Percentiles rank a stretch among this genome's conserved stretches.
Evolutionary conservation across 148 eudicot genomes (phyloP).

Genomic region (Camellia sinensis): DNA sequence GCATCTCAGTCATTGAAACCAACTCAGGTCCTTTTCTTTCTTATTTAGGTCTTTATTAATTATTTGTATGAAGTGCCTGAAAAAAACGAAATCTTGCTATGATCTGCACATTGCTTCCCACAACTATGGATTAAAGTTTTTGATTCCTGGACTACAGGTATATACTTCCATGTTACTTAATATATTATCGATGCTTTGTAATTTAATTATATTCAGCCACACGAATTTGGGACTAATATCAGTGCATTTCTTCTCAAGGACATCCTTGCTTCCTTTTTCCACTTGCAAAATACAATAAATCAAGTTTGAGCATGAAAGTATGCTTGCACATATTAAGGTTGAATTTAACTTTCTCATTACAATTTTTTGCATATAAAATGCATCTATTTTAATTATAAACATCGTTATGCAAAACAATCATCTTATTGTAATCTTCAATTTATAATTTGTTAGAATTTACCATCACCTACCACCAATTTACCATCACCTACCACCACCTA

Average conservation of each 20-base stretch:
- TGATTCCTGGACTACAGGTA: background rate
- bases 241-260: background rate
- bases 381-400: background rate
- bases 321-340: background rate
- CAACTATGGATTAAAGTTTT: background rate
- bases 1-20: conserved; percentile 79
- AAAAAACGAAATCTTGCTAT: background rate
- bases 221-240: background rate
- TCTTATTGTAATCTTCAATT: background rate
- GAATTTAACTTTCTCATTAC: background rate
- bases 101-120: background rate
- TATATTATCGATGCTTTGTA: too few relatives aligned
- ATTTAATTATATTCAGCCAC: background rate
- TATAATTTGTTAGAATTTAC: too few relatives aligned
- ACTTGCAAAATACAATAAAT: background rate
- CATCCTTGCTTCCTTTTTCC: background rate
- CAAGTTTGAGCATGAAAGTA: background rate
- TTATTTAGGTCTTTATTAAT: background rate
- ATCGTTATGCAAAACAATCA: background rate
- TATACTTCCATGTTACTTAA: background rate
- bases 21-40: conserved; percentile 58
- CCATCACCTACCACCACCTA: too few relatives aligned
- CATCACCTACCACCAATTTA: too few relatives aligned
- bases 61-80: conserved; percentile 1
- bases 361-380: background rate